Evolutionary conservation across 352 stramenopile genomes (phyloP), one percentile per base, ranked within the genome.

Genomic region (Blastocystis hominis): DNA sequence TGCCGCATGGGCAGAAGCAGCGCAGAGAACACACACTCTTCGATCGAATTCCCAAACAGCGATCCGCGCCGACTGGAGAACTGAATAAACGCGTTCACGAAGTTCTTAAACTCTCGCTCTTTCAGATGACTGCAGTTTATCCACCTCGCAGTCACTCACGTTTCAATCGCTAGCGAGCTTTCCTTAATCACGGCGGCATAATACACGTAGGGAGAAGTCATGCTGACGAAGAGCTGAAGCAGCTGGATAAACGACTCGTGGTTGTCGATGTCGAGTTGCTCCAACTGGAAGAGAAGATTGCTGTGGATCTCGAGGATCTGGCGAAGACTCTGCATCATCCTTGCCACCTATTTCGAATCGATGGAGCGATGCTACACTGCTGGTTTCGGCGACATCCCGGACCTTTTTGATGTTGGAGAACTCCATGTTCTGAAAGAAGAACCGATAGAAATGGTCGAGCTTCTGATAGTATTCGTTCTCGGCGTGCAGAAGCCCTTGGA

Each of bases 261-360:
- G 1, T 77, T 44, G 50, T 77, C 20, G 20, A 20, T 77, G 3
- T 59, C 66, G 47, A 56, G n/a, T 20, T 62, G 30, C 42, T 84
- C 72, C n/a, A 42, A 54, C 50, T 84, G 72, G 42, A 50, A 84
- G 17, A 84, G 50, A 3, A 84, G 47, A 44, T 84, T 84, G 44
- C 66, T 84, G 56, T 84, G 72, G 54, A 84, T 47, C 36, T 84
- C 72, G 10, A 84, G 1, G 42, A 84, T 84, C 50, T 84, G 46
- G 5, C 72, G 72, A n/a, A 53, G 59, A 44, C 46, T 66, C 56
- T 84, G 72, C 15, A 68, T 84, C 46, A 84, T 20, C 0, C 50
- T 46, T 30, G n/a, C 72, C 72, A 84, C 66, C 72, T 84, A 68
- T 15, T 7, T 44, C 9, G 59, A 20, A 38, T 30, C 24, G 24